Conservation (phyloP, 345 rosid species). For the Murraya paniculata region DNA sequence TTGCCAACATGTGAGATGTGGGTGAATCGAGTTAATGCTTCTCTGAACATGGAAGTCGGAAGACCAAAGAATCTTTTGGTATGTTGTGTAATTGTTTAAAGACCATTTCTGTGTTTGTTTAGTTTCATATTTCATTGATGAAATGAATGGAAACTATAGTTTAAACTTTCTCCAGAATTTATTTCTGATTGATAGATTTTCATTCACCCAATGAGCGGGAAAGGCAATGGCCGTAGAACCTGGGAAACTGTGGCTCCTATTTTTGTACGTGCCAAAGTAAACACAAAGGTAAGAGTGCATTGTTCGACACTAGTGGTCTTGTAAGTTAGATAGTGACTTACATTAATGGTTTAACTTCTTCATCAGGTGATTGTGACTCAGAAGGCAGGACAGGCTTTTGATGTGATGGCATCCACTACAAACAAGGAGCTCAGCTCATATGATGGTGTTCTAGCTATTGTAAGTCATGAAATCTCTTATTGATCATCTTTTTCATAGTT, state of each 20-base stretch:
- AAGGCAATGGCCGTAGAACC: conserved; percentile 56
- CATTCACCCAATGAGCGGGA: conserved; percentile 87
- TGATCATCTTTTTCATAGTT: neutral
- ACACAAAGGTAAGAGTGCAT: conserved; percentile 52
- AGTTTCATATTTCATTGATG: conserved; percentile 4
- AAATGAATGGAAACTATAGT: conserved; percentile 10
- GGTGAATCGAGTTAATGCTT: conserved; percentile 55
- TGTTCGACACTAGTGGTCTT: neutral
- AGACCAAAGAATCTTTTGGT: conserved; percentile 91
- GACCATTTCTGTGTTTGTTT: neutral
- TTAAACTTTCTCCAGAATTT: conserved; percentile 16
- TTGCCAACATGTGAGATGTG: conserved; percentile 62
- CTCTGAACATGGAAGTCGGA: conserved; percentile 44
- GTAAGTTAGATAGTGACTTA: neutral
- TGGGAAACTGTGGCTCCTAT: conserved; percentile 88
- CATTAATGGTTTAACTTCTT: conserved; percentile 12
- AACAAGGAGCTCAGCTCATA: conserved; percentile 61
- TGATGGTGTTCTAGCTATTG: conserved; percentile 84
- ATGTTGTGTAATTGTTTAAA: conserved; percentile 20
- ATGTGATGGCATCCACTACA: conserved; percentile 58
- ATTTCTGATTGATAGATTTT: conserved; percentile 55
- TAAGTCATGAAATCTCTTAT: conserved; percentile 38
- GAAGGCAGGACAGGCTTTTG: conserved; percentile 86
- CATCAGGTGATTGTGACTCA: conserved; percentile 74
- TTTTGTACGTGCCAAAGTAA: conserved; percentile 62